Conservation (phyloP, 768 basidiomycete genomes). For the Boletus rubescentipes region DNA sequence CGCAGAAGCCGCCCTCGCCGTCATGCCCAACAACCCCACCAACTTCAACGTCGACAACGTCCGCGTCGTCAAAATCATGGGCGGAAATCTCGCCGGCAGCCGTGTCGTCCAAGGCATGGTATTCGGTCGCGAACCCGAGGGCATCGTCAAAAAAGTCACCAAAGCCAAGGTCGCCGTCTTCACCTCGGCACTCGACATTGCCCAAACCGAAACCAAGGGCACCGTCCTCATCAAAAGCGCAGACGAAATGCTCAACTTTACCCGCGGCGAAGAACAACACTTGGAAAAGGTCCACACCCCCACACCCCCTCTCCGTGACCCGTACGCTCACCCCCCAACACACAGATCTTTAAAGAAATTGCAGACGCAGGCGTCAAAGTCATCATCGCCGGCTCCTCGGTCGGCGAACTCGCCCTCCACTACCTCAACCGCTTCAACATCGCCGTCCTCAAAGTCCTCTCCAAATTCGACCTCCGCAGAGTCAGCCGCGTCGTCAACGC, state of each 20-base stretch:
- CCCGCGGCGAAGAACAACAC: constrained; percentile 93
- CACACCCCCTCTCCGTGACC: not conserved
- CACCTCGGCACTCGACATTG: constrained; percentile 87
- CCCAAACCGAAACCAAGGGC: constrained; percentile 98
- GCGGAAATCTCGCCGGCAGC: constrained; percentile 81
- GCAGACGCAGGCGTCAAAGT: constrained; percentile 93
- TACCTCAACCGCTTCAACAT: constrained; percentile 94
- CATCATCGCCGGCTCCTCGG: constrained; percentile 87
- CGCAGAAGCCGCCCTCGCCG: constrained; percentile 87
- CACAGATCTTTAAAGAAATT: constrained; percentile 93
- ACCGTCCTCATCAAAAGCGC: constrained; percentile 95
- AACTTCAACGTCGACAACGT: constrained; percentile 99
- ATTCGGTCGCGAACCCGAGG: constrained; percentile 94
- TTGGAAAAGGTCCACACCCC: constrained; percentile 70
- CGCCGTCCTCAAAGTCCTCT: constrained; percentile 94
- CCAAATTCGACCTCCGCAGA: constrained; percentile 95
- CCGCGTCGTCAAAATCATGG: constrained; percentile 98
- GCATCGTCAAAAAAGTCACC: constrained; percentile 75
- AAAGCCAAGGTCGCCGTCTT: constrained; percentile 95
- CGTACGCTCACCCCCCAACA: not conserved
- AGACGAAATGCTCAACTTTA: constrained; percentile 97
- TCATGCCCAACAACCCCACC: constrained; percentile 86
- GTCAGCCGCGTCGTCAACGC: constrained; percentile 95
- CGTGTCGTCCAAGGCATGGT: constrained; percentile 97
- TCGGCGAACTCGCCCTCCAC: constrained; percentile 96